Conservation (phyloP, 371 early-diverging fungal species). For the Chytridium lagenaria region DNA sequence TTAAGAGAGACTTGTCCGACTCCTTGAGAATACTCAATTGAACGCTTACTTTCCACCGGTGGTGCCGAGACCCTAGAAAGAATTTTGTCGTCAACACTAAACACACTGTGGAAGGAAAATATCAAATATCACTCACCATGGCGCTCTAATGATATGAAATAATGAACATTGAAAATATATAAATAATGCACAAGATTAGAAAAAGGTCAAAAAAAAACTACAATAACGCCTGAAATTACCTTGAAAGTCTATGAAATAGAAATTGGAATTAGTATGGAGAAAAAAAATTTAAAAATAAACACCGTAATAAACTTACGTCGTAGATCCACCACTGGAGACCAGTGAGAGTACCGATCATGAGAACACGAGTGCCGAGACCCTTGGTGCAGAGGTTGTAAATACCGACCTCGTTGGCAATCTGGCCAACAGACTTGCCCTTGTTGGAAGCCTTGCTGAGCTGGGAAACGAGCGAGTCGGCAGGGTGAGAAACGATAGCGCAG, state of each 20-base stretch:
- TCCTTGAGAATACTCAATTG: no score
- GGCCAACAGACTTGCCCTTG: slow-evolving; percentile 68
- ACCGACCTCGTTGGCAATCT: slow-evolving; percentile 68
- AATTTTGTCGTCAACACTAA: background rate
- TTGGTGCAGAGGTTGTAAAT: slow-evolving; percentile 64
- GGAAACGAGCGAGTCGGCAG: slow-evolving; percentile 93
- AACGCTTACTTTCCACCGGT: slow-evolving; percentile 10
- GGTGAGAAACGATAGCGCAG: slow-evolving; percentile 94
- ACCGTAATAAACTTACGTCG: background rate
- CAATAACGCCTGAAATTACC: background rate
- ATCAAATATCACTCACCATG: background rate
- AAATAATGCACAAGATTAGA: background rate
- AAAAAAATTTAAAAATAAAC: background rate
- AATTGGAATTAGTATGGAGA: background rate
- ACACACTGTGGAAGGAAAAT: background rate
- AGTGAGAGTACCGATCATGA: slow-evolving; percentile 84
- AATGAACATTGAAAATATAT: no score
- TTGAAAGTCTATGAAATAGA: slow-evolving; percentile 11
- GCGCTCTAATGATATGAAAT: background rate
- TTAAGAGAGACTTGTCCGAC: no score
- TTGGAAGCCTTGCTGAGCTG: slow-evolving; percentile 74
- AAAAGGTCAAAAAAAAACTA: background rate
- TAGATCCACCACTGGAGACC: slow-evolving; percentile 42
- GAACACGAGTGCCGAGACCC: slow-evolving; percentile 75
- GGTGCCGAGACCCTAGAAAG: slow-evolving; percentile 9